Evolutionary conservation across 2,329 filamentous ascomycete species (phyloP).

Genomic region (Verticillium albo-atrum): DNA sequence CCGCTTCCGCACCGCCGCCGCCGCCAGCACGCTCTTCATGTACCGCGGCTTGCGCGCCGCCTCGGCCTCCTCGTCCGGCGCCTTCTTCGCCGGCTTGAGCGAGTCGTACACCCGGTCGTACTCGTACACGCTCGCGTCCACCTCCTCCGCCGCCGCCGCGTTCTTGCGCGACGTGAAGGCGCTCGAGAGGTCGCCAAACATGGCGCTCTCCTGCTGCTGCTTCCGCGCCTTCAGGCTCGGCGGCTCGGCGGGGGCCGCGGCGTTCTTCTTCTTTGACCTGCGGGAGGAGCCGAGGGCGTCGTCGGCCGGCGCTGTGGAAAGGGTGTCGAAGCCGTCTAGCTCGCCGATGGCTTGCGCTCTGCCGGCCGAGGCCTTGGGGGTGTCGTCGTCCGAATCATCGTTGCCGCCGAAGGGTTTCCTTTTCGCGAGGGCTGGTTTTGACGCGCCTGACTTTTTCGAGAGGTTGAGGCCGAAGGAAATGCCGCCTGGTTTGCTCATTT

Average conservation of each 20-base stretch:
- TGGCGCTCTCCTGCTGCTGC: constrained; percentile 30
- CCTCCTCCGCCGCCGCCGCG: constrained; percentile 57
- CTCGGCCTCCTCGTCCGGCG: constrained; percentile 46
- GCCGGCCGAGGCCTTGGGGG: constrained; percentile 21
- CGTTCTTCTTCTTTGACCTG: constrained; percentile 26
- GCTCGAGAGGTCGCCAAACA: constrained; percentile 64
- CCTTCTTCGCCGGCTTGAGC: constrained; percentile 60
- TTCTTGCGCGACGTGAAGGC: constrained; percentile 59
- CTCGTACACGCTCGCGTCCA: constrained; percentile 76
- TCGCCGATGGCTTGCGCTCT: constrained; percentile 56
- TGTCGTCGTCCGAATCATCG: constrained; percentile 47
- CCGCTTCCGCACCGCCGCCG: constrained; percentile 71
- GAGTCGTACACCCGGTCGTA: constrained; percentile 82
- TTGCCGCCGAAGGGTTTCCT: constrained; percentile 56
- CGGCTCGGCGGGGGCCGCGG: constrained; percentile 26
- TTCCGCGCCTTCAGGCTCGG: constrained; percentile 40
- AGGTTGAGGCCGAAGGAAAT: constrained; percentile 55
- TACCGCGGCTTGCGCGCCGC: constrained; percentile 68
- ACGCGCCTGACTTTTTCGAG: constrained; percentile 49
- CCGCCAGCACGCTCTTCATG: constrained; percentile 68
- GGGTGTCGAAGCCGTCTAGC: constrained; percentile 44
- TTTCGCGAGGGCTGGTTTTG: constrained; percentile 45
- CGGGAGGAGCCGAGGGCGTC: constrained; percentile 14
- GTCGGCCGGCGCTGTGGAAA: constrained; percentile 15
- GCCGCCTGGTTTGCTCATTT: constrained; percentile 41